Conservation (phyloP, 2,329 filamentous ascomycete species). For the Pyrenochaeta sp. region DNA sequence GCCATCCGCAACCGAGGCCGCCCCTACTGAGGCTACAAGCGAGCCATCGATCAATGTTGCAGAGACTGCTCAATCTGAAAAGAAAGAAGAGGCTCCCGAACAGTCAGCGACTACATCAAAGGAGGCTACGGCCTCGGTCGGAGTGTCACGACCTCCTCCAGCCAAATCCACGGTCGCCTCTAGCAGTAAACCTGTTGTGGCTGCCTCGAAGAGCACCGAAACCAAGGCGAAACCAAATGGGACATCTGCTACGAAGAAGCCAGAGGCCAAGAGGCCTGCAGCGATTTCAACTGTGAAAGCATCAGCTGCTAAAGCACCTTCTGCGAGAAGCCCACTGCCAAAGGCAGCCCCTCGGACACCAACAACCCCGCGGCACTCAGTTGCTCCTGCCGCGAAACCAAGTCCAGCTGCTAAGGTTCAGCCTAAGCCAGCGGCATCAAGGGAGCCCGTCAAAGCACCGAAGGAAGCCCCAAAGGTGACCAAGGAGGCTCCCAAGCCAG, state of each 20-base stretch:
- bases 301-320: slow-evolving; percentile 27
- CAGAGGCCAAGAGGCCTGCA: slow-evolving; percentile 36
- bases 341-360: slow-evolving; percentile 40
- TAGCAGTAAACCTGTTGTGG: slow-evolving; percentile 4
- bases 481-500: slow-evolving; percentile 30
- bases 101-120: slow-evolving; percentile 50
- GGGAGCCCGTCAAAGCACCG: slow-evolving; percentile 28
- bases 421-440: slow-evolving; percentile 27
- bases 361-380: slow-evolving; percentile 30
- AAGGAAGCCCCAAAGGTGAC: slow-evolving; percentile 25
- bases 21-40: no score
- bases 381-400: slow-evolving; percentile 27
- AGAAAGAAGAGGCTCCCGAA: slow-evolving; percentile 51
- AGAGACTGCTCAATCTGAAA: no score
- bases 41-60: no score
- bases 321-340: slow-evolving; percentile 43
- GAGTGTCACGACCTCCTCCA: slow-evolving; percentile 44
- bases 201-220: slow-evolving; percentile 19
- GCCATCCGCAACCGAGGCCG: no score
- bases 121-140: slow-evolving; percentile 46
- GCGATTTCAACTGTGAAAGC: slow-evolving; percentile 43
- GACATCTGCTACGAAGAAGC: slow-evolving; percentile 14
- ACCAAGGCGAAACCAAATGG: slow-evolving; percentile 27
- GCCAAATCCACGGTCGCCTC: slow-evolving; percentile 29
- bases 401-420: slow-evolving; percentile 25